These are phyloP conservation scores for Boletus eberwhitei DNA, from an alignment of 768 basidiomycete genomes.

Conservation along the genomic window DNA sequence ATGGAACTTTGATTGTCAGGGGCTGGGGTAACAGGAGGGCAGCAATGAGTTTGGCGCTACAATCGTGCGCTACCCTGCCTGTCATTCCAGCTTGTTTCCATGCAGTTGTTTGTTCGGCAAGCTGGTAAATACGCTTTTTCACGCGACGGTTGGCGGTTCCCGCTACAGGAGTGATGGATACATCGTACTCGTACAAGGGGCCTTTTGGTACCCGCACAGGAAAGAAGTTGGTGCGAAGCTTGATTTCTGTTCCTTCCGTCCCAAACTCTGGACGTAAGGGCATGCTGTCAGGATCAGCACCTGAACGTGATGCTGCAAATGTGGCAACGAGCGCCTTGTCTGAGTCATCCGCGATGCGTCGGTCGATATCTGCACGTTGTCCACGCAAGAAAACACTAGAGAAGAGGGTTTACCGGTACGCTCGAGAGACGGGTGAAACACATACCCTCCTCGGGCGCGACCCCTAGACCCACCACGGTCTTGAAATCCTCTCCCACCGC, in stretches of 20 bases:
- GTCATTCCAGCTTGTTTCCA: conserved; percentile 42
- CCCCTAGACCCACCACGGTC: conserved; percentile 29
- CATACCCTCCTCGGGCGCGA: conserved; percentile 40
- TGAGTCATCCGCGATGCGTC: conserved; percentile 45
- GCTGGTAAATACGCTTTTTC: conserved; percentile 44
- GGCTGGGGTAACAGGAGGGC: conserved; percentile 40
- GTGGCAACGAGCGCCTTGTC: conserved; percentile 42
- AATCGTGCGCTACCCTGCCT: conserved; percentile 46
- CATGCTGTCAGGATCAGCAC: conserved; percentile 28
- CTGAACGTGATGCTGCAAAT: conserved; percentile 26
- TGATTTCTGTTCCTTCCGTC: conserved; percentile 39
- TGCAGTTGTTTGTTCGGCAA: conserved; percentile 42
- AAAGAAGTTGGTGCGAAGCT: conserved; percentile 53
- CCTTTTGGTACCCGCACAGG: conserved; percentile 45
- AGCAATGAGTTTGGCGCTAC: conserved; percentile 44
- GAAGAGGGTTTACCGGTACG: neutral
- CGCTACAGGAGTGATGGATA: conserved; percentile 37
- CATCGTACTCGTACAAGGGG: conserved; percentile 47
- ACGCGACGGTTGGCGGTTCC: conserved; percentile 37
- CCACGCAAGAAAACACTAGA: conserved; percentile 41
- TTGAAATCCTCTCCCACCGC: conserved; percentile 31
- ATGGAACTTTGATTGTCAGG: conserved; percentile 36
- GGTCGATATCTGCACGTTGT: conserved; percentile 46
- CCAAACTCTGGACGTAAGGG: conserved; percentile 51
- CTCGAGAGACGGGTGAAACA: neutral